Conservation (phyloP, 2,329 filamentous ascomycete species). For the Fusarium annulatum region DNA sequence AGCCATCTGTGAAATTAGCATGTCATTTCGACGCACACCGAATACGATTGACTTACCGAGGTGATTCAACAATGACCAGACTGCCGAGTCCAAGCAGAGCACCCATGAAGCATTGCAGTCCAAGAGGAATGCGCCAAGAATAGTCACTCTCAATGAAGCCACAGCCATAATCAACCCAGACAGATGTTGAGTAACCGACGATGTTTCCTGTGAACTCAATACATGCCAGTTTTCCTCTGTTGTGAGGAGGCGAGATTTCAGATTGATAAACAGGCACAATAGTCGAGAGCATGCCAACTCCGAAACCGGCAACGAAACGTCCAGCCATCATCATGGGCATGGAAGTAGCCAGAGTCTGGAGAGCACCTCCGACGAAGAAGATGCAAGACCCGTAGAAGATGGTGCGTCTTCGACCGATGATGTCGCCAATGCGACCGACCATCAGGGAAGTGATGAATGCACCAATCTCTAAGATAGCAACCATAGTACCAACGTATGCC, state of each 20-base stretch:
- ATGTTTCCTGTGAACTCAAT: conserved; percentile 99
- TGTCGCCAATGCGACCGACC: conserved; percentile 89
- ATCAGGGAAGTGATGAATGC: conserved; percentile 89
- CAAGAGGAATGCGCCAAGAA: conserved; percentile 89
- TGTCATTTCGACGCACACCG: conserved; percentile 7
- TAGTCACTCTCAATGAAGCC: conserved; percentile 86
- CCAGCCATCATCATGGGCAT: conserved; percentile 92
- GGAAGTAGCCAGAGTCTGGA: conserved; percentile 83
- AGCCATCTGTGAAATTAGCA: conserved; percentile 77
- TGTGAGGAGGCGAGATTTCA: conserved; percentile 95
- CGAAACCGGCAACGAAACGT: conserved; percentile 84
- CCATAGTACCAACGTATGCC: conserved; percentile 94
- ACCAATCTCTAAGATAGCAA: conserved; percentile 94
- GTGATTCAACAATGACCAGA: conserved; percentile 94
- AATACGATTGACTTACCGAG: conserved; percentile 69
- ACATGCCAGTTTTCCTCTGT: conserved; percentile 93
- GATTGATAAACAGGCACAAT: conserved; percentile 96
- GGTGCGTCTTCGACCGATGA: conserved; percentile 88
- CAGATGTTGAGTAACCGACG: conserved; percentile 92
- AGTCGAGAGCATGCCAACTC: conserved; percentile 88
- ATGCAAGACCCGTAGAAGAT: conserved; percentile 94
- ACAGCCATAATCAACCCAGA: conserved; percentile 99
- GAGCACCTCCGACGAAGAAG: conserved; percentile 84
- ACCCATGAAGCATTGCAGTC: conserved; percentile 97
- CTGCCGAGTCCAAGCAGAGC: conserved; percentile 85